These are phyloP conservation scores for Przewalskia tangutica DNA, from an alignment of 257 asterid species.

Conservation along the genomic window DNA sequence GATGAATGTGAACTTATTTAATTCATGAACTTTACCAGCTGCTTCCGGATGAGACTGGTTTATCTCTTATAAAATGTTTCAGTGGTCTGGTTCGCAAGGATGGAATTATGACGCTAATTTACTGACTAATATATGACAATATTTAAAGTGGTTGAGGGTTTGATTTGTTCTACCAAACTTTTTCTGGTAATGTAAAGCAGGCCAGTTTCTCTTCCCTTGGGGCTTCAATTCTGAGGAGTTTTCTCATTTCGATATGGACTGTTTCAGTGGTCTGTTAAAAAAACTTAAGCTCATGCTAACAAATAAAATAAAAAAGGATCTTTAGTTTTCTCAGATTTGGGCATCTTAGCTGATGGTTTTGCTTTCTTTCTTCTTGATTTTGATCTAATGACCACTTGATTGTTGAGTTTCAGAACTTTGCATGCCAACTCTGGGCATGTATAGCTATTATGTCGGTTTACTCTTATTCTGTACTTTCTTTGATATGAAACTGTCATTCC, in stretches of 20 bases:
- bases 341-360: neutral
- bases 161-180: neutral
- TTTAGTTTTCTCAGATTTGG: conserved; percentile 3
- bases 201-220: neutral
- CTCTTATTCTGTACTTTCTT: neutral
- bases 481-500: conserved; percentile 13
- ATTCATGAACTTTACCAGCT: neutral
- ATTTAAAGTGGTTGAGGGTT: neutral
- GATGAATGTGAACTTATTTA: neutral
- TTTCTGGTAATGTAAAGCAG: neutral
- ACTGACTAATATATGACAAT: neutral
- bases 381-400: neutral
- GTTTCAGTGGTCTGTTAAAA: neutral
- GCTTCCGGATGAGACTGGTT: neutral
- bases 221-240: neutral
- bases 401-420: neutral
- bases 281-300: neutral
- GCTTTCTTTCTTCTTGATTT: neutral
- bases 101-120: neutral
- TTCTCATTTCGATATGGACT: neutral
- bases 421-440: neutral
- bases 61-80: neutral
- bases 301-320: neutral
- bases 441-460: neutral
- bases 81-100: neutral